Conservation (phyloP, 345 rosid genomes). For the Physaria fendleri region DNA sequence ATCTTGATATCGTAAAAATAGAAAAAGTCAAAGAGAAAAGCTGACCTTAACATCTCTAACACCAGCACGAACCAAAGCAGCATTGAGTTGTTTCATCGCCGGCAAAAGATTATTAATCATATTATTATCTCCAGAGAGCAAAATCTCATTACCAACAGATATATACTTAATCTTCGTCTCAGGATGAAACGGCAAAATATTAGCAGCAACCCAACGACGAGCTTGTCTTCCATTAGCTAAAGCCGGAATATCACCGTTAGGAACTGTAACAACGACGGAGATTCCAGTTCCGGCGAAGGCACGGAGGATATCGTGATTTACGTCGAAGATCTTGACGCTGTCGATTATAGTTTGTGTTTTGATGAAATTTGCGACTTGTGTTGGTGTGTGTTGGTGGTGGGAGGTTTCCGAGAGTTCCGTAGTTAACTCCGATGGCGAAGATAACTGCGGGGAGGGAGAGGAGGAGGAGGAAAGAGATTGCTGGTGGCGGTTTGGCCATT, state of each 20-base stretch:
- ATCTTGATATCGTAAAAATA: too few relatives aligned
- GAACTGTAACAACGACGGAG: constrained; percentile 46
- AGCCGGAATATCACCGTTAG: constrained; percentile 53
- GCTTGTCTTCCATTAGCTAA: constrained; percentile 38
- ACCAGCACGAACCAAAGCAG: constrained; percentile 54
- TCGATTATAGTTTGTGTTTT: constrained; percentile 53
- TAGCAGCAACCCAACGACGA: constrained; percentile 46
- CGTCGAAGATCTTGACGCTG: constrained; percentile 61
- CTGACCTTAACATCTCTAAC: constrained; percentile 54
- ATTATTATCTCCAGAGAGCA: constrained; percentile 34
- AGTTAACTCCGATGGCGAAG: constrained; percentile 67
- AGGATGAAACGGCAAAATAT: constrained; percentile 59
- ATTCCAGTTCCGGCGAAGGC: constrained; percentile 64
- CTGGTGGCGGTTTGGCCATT: constrained; percentile 24
- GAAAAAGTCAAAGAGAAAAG: too few relatives aligned
- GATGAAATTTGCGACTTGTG: constrained; percentile 66
- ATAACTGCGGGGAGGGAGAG: constrained; percentile 34
- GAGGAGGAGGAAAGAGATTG: constrained; percentile 27
- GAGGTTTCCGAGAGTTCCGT: constrained; percentile 73
- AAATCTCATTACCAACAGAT: constrained; percentile 67
- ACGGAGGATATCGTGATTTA: constrained; percentile 57
- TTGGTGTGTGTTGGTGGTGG: constrained; percentile 59
- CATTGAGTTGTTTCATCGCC: constrained; percentile 53
- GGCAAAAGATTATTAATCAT: constrained; percentile 55
- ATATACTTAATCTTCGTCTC: constrained; percentile 57